phyloP scores from a whole-genome alignment of 2,329 filamentous ascomycete genomes.

The Cordyceps fumosorosea region DNA sequence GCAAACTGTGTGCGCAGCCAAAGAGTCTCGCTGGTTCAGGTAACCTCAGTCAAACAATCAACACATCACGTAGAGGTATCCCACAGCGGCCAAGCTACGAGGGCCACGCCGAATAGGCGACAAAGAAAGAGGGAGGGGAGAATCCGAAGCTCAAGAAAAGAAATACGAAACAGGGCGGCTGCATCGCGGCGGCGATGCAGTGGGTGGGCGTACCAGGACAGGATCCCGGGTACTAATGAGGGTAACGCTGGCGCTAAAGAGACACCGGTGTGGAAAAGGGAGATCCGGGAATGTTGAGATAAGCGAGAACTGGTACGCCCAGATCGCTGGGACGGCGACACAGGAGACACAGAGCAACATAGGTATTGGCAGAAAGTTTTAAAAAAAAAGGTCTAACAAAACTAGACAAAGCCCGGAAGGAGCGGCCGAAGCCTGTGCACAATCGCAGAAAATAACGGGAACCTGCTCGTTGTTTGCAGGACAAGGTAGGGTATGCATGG shows the following conservation, averaged over 20 bases:
- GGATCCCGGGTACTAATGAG: not conserved
- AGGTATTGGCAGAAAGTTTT: not conserved
- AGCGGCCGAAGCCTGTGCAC: too few species aligned
- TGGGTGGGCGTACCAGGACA: not conserved
- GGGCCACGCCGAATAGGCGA: not conserved
- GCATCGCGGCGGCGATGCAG: too few species aligned
- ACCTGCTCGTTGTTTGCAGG: too few species aligned
- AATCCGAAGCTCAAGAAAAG: not conserved
- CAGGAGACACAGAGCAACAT: not conserved
- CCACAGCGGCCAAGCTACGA: too few species aligned
- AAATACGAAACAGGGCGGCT: not conserved
- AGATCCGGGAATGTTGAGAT: conserved; percentile 17
- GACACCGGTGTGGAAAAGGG: not conserved
- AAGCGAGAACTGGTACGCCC: conserved; percentile 26
- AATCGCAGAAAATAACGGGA: too few species aligned
- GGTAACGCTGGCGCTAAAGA: not conserved
- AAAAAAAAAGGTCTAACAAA: not conserved
- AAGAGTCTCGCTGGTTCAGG: not conserved
- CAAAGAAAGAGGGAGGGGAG: not conserved
- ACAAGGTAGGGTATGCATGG: too few species aligned
- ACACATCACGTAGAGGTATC: too few species aligned
- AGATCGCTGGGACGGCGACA: conserved; percentile 24
- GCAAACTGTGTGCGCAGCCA: not conserved
- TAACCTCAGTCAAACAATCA: too few species aligned
- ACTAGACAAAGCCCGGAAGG: too few species aligned